Conservation (phyloP, 2,329 filamentous ascomycete genomes). For the Fusarium sp. region DNA sequence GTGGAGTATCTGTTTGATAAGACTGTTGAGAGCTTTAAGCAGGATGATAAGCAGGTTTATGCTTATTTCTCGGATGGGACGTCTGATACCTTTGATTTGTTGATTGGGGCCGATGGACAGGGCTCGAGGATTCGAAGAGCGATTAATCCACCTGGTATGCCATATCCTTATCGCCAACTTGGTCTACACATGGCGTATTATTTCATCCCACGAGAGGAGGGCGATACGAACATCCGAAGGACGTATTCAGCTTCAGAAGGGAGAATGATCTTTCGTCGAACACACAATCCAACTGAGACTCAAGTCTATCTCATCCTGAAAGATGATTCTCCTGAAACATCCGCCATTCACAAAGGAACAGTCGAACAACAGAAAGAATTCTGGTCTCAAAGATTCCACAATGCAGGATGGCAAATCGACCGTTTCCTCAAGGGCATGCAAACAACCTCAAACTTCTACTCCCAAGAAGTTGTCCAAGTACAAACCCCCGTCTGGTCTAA, state of each 20-base stretch:
- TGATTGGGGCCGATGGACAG: conserved; percentile 30
- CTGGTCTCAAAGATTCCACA: conserved; percentile 14
- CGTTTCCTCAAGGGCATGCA: conserved; percentile 29
- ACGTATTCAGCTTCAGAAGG: conserved; percentile 14
- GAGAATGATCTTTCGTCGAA: conserved; percentile 32
- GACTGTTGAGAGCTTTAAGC: conserved; percentile 24
- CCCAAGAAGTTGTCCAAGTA: conserved; percentile 28
- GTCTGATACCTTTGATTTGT: conserved; percentile 19
- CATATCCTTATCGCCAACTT: conserved; percentile 35
- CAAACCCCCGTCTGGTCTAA: conserved; percentile 18
- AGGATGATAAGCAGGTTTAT: conserved; percentile 21
- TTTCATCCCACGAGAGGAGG: conserved; percentile 24
- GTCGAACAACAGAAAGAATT: conserved; percentile 31
- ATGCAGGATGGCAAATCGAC: conserved; percentile 21
- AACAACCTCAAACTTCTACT: conserved; percentile 28
- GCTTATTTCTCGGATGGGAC: conserved; percentile 25
- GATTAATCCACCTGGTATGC: not conserved
- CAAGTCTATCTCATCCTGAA: conserved; percentile 32
- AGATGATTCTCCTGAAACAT: conserved; percentile 4
- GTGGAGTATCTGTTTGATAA: conserved; percentile 15
- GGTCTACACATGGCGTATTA: conserved; percentile 34
- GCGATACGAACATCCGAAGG: conserved; percentile 26
- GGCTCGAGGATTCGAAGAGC: conserved; percentile 27
- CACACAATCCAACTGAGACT: conserved; percentile 28
- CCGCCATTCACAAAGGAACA: conserved; percentile 15